Base-by-base conservation (phyloP, 139 green algal species). In the Tetradesmus lagerheimii region DNA sequence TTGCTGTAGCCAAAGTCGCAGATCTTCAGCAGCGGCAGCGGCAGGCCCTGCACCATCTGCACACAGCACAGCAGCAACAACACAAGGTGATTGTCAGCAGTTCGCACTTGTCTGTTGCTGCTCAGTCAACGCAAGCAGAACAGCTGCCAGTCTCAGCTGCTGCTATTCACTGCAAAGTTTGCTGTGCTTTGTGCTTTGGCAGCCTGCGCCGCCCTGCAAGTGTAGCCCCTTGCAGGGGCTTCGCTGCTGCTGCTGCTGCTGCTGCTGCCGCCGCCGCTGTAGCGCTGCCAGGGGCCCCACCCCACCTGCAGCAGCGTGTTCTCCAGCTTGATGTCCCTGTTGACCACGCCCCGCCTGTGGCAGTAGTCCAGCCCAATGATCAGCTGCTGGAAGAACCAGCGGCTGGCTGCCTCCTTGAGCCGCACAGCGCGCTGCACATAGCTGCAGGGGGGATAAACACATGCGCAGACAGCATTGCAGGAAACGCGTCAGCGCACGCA, bases 331-430 rank as follows among this genome's bases (percentile, higher is more conserved):
- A 99, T 98, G 86, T 99, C 97, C 31, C 97, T 89, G 83, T 97
- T 98, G 43, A 97, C 95, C 62, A 98, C 97, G 11, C 96, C 96
- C 86, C 95, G 97, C 2, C 92, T 85, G 93, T 99, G 98, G 89
- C 98, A 97, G 93, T 99, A 99, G 89, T 98, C 96, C 27, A 99
- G 95, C 11, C 95, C 97, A 4, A 97, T 94, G 31, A 99, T 96
- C 6, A 99, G 93, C 94, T 99, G 98, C 93, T 99, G 98, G 93
- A 99, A 99, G 92, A 99, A 99, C 96, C 97, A 99, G 15, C 98
- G 94, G 29, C 97, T 97, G 88, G 99, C 98, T 20, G 96, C 96
- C 93, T 99, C 98, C 38, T 95, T 96, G 37, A 99, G 96, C 12
- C 97, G 94, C 45, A 96, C 96, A 27, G 97, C 97, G 4, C 95